Percentiles rank a stretch among this genome's conserved stretches.
phyloP scores from a whole-genome alignment of 2,329 filamentous ascomycete species.

The Apiospora saccharicola region DNA sequence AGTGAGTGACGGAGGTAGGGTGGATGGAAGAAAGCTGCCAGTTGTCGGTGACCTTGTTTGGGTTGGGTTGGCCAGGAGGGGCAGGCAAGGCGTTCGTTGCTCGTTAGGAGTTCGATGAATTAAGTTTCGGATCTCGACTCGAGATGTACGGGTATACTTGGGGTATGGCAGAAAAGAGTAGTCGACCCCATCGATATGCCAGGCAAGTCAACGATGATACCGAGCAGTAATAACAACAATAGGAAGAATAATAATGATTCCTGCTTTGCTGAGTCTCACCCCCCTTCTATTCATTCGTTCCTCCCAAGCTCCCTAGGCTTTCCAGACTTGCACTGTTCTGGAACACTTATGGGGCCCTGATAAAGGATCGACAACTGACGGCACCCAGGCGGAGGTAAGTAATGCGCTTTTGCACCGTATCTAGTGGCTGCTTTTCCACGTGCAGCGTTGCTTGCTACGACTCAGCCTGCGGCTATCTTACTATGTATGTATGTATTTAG shows the following conservation, averaged over 20 bases:
- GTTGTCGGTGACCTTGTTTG: conserved; percentile 18
- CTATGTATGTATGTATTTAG: background rate
- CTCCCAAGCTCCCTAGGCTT: conserved; percentile 27
- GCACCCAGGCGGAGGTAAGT: conserved; percentile 17
- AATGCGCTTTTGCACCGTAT: conserved; percentile 28
- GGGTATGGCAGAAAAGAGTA: conserved; percentile 16
- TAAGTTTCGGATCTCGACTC: conserved; percentile 21
- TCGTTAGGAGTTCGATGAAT: conserved; percentile 3
- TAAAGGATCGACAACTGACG: conserved; percentile 30
- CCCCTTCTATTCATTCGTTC: conserved; percentile 23
- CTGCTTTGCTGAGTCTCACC: background rate
- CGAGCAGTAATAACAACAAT: background rate
- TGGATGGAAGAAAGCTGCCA: conserved; percentile 19
- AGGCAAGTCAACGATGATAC: background rate
- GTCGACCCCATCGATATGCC: conserved; percentile 14
- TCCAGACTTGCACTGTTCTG: conserved; percentile 27
- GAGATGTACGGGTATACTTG: conserved; percentile 19
- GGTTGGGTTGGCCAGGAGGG: conserved; percentile 12
- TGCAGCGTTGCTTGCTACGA: background rate
- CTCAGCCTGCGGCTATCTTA: background rate
- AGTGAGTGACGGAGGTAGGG: conserved; percentile 5
- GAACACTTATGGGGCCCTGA: conserved; percentile 28
- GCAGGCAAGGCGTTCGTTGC: conserved; percentile 17
- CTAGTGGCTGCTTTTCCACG: conserved; percentile 3
- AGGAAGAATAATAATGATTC: conserved; percentile 9